phyloP scores from a whole-genome alignment of 257 asterid genomes.

The Solanum commersonii region DNA sequence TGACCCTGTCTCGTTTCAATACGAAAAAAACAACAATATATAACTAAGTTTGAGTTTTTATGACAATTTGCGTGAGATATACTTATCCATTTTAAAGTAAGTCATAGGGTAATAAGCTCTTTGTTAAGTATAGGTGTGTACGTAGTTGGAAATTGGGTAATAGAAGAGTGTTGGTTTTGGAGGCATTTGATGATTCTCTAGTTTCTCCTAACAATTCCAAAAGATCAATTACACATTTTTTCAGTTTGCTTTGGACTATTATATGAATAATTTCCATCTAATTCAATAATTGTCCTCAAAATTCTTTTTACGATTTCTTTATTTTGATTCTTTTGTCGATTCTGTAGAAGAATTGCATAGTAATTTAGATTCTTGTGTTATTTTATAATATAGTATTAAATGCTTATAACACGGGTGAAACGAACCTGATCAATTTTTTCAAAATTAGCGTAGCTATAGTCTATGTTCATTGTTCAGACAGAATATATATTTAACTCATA shows the following conservation, averaged over 20 bases:
- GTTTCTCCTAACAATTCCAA: neutral
- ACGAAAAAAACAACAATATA: too few relatives aligned
- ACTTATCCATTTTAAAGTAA: too few relatives aligned
- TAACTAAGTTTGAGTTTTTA: too few relatives aligned
- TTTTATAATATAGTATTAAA: neutral
- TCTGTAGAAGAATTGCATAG: neutral
- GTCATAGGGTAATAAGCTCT: too few relatives aligned
- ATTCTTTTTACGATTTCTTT: neutral
- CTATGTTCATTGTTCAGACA: neutral
- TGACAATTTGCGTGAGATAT: rapidly evolving
- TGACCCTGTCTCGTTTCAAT: too few relatives aligned
- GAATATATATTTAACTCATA: neutral
- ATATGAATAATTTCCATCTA: neutral
- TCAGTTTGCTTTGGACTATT: neutral
- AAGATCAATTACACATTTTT: neutral
- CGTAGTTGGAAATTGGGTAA: neutral
- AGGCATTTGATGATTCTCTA: neutral
- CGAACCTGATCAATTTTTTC: neutral
- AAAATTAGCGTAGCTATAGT: neutral
- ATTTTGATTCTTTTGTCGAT: neutral
- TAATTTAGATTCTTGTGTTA: neutral
- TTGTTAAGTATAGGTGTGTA: neutral
- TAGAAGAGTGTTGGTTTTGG: neutral
- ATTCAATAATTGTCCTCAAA: neutral
- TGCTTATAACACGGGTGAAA: neutral